A percentile compares a stretch with the other conserved stretches of the same genome.
Conservation (phyloP, 2,329 filamentous ascomycete species). For the Apiospora hydei region DNA sequence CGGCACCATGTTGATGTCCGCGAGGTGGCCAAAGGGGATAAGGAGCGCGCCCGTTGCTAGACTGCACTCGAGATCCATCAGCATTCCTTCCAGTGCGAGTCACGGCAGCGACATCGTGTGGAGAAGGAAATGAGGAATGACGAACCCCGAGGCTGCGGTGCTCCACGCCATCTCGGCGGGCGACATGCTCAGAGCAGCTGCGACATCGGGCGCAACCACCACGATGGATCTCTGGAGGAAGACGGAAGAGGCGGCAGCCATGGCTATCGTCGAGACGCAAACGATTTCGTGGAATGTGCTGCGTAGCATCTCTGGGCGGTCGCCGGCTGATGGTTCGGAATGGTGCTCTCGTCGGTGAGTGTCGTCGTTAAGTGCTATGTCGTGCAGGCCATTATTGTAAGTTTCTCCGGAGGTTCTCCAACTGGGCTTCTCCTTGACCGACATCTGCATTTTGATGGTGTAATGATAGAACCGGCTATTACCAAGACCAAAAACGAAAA, state of each 20-base stretch:
- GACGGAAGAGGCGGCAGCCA: constrained; percentile 42
- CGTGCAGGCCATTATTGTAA: background rate
- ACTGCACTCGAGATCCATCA: constrained; percentile 28
- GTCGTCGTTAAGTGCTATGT: background rate
- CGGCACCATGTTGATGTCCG: constrained; percentile 38
- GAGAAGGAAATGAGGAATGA: constrained; percentile 2
- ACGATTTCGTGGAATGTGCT: constrained; percentile 36
- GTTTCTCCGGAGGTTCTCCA: background rate
- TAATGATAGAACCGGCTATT: background rate
- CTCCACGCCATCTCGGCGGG: constrained; percentile 42
- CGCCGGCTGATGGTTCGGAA: background rate
- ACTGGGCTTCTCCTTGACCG: background rate
- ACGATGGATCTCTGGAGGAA: constrained; percentile 43
- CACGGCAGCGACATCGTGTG: background rate
- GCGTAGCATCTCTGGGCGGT: background rate
- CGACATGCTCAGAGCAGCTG: constrained; percentile 37
- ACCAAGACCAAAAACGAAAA: background rate
- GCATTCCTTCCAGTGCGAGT: background rate
- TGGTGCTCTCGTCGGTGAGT: background rate
- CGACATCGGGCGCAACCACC: constrained; percentile 40
- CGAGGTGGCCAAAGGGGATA: constrained; percentile 42
- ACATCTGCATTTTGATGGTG: background rate
- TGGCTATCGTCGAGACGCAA: constrained; percentile 41
- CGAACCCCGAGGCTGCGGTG: constrained; percentile 43
- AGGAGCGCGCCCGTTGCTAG: constrained; percentile 42